Conservation (phyloP, 1,284 basidiomycete species). For the Tilletia setariae region DNA sequence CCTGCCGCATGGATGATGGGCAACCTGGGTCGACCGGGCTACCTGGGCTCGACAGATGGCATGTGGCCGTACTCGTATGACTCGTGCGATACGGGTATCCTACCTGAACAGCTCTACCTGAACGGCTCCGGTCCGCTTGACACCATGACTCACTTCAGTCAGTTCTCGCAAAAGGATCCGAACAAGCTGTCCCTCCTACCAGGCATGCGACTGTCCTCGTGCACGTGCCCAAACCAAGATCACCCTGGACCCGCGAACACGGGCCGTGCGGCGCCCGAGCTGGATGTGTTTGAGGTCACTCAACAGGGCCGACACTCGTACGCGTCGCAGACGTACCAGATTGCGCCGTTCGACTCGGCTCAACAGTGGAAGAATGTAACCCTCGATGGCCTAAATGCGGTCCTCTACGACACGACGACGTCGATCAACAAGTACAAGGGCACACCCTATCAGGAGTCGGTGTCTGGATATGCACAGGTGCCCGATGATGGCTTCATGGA, state of each 20-base stretch:
- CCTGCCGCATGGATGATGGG: conserved; percentile 55
- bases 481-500: conserved; percentile 42
- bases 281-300: conserved; percentile 57
- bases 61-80: conserved; percentile 56
- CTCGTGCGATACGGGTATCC: conserved; percentile 51
- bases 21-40: conserved; percentile 51
- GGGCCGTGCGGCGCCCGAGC: conserved; percentile 50
- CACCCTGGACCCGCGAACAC: conserved; percentile 48
- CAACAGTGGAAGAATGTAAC: conserved; percentile 43
- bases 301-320: conserved; percentile 57
- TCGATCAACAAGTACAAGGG: conserved; percentile 50
- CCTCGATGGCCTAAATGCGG: conserved; percentile 19
- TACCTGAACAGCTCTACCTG: conserved; percentile 41
- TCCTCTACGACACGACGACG: conserved; percentile 39
- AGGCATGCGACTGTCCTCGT: conserved; percentile 47
- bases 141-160: conserved; percentile 27
- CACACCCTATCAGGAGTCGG: conserved; percentile 50
- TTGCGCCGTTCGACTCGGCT: conserved; percentile 50
- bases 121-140: conserved; percentile 37
- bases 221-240: conserved; percentile 46
- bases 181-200: conserved; percentile 32
- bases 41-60: conserved; percentile 49
- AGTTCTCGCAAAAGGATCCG: conserved; percentile 40
- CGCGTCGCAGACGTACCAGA: conserved; percentile 52
- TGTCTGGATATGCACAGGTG: conserved; percentile 43